Evolutionary conservation across 169 alveolate genomes (phyloP).

Genomic region (Babesia caballi): DNA sequence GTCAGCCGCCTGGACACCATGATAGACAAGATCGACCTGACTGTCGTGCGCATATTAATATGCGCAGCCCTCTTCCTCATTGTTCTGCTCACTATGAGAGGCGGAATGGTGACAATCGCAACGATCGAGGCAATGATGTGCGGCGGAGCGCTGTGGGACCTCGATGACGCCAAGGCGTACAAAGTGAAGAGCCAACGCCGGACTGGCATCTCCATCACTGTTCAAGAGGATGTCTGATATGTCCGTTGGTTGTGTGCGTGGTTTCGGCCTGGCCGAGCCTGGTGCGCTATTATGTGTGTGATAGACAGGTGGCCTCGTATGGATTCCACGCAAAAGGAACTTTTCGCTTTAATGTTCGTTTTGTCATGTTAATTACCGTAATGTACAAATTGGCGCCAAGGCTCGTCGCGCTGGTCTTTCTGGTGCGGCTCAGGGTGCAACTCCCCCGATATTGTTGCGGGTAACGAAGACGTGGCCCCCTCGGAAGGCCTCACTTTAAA

Average conservation of each 20-base stretch:
- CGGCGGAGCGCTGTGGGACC: conserved; percentile 27
- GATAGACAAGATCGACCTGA: not conserved
- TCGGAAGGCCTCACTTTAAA: not conserved
- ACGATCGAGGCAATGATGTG: conserved; percentile 1
- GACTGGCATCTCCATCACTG: not conserved
- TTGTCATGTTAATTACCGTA: too few relatives aligned
- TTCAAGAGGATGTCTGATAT: not conserved
- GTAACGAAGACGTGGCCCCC: too few relatives aligned
- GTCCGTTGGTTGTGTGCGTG: not conserved
- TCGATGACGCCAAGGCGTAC: not conserved
- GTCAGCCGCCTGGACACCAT: not conserved
- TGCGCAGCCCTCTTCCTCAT: not conserved
- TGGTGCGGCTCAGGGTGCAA: too few relatives aligned
- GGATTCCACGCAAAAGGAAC: too few relatives aligned
- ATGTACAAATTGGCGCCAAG: too few relatives aligned
- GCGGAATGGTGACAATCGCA: conserved; percentile 2
- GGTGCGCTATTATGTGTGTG: too few relatives aligned
- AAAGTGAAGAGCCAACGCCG: not conserved
- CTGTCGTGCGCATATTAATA: not conserved
- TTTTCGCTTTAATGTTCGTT: too few relatives aligned
- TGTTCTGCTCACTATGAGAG: not conserved
- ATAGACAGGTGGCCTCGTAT: too few relatives aligned
- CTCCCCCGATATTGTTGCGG: too few relatives aligned
- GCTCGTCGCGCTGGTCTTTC: too few relatives aligned
- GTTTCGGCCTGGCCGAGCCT: too few relatives aligned